A percentile compares a stretch with the other conserved stretches of the same genome.
These are phyloP conservation scores for Larix kaempferi DNA, from an alignment of 75 land plant species.

Conservation along the genomic window DNA sequence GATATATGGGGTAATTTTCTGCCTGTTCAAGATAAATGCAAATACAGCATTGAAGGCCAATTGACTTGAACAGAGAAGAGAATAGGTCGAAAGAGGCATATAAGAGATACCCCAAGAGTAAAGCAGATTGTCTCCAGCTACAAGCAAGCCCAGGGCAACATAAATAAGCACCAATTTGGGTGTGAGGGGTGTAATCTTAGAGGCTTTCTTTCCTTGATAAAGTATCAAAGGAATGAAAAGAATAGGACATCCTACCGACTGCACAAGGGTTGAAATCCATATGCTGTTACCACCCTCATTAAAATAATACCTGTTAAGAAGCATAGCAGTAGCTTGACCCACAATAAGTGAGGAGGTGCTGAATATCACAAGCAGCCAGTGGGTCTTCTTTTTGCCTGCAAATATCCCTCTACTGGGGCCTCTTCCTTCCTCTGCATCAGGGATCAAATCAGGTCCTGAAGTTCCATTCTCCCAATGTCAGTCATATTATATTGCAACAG, in stretches of 20 bases:
- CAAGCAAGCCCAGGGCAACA: constrained; percentile 32
- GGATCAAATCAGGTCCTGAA: too few relatives aligned
- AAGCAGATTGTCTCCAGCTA: constrained; percentile 59
- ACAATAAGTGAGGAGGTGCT: constrained; percentile 30
- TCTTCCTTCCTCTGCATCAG: too few relatives aligned
- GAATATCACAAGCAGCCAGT: constrained; percentile 36
- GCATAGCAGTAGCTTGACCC: constrained; percentile 38
- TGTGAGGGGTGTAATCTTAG: constrained; percentile 7
- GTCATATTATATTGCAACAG: too few relatives aligned
- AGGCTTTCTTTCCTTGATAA: neutral
- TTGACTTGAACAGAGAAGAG: constrained; percentile 52
- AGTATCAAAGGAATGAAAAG: constrained; percentile 22
- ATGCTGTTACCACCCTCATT: constrained; percentile 52
- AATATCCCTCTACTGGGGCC: too few relatives aligned
- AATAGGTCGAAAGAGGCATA: constrained; percentile 65
- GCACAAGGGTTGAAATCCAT: constrained; percentile 49
- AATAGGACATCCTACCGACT: constrained; percentile 38
- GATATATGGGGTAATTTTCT: constrained; percentile 40
- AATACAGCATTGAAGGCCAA: constrained; percentile 64
- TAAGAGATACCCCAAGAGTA: constrained; percentile 55
- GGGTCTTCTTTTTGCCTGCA: neutral
- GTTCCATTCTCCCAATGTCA: too few relatives aligned
- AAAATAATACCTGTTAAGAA: constrained; percentile 47
- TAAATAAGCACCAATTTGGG: constrained; percentile 25
- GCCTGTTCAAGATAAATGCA: constrained; percentile 42